A percentile compares a stretch with the other conserved stretches of the same genome.
These are phyloP conservation scores for Casuarina equisetifolia DNA, from an alignment of 306 rosid genomes.

Conservation along the genomic window DNA sequence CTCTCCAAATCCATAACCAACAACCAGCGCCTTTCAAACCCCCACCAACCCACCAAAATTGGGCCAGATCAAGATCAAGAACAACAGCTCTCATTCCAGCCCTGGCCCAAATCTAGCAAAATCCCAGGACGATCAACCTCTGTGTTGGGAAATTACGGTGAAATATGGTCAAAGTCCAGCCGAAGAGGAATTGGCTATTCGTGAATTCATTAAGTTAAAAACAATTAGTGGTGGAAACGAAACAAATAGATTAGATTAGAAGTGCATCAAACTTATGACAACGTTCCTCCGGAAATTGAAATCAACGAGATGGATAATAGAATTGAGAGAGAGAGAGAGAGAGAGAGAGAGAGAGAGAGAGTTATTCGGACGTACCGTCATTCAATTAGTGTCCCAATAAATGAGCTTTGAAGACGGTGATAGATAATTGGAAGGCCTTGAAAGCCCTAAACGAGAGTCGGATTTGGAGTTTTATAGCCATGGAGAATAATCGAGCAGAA, in stretches of 20 bases:
- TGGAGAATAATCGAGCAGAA: neutral
- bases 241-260: conserved; percentile 9
- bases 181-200: conserved; percentile 19
- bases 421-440: conserved; percentile 21
- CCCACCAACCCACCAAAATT: conserved; percentile 22
- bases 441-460: conserved; percentile 51
- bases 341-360: conserved; percentile 2
- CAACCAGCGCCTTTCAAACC: conserved; percentile 15
- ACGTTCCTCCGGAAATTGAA: neutral
- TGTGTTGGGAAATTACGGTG: conserved; percentile 6
- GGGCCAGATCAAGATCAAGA: conserved; percentile 28
- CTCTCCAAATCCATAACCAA: conserved; percentile 71
- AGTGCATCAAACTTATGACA: neutral
- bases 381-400: conserved; percentile 36
- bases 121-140: conserved; percentile 26
- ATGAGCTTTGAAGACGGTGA: conserved; percentile 26
- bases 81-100: conserved; percentile 29
- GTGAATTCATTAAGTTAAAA: conserved; percentile 6
- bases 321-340: neutral
- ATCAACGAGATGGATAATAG: neutral
- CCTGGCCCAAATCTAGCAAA: conserved; percentile 34
- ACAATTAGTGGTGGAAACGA: neutral
- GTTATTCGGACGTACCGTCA: conserved; percentile 34
- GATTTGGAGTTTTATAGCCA: conserved; percentile 29
- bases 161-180: conserved; percentile 31